A percentile compares a stretch with the other conserved stretches of the same genome.
phyloP scores from a whole-genome alignment of 1,284 basidiomycete species.

The Fistulinella staudtii region DNA sequence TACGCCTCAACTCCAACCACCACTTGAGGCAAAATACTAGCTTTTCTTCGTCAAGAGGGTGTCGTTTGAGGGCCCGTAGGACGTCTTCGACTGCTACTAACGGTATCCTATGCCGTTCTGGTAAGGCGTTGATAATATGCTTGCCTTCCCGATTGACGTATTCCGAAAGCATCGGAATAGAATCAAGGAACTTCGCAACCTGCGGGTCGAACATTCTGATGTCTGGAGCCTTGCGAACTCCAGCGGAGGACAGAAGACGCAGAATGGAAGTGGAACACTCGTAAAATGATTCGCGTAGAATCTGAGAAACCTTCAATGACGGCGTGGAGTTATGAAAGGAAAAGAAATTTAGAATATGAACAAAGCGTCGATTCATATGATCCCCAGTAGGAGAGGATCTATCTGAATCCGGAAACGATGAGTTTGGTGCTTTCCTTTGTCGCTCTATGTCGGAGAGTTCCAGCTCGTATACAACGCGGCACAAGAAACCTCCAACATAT shows the following conservation, averaged over 20 bases:
- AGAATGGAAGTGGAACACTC: constrained; percentile 50
- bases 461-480: constrained; percentile 81
- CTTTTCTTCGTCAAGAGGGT: constrained; percentile 70
- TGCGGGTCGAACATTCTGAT: constrained; percentile 76
- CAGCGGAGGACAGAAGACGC: constrained; percentile 75
- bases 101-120: constrained; percentile 61
- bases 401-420: constrained; percentile 37
- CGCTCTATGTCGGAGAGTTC: constrained; percentile 65
- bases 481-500: constrained; percentile 76
- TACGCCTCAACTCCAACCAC: constrained; percentile 59
- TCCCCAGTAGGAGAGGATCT: constrained; percentile 35
- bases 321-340: constrained; percentile 83
- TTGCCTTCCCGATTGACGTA: constrained; percentile 56
- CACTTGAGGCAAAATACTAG: constrained; percentile 80
- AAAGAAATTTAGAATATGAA: constrained; percentile 87
- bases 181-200: constrained; percentile 73
- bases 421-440: too few species aligned
- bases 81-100: constrained; percentile 81
- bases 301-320: constrained; percentile 66
- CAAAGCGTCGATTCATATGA: constrained; percentile 52
- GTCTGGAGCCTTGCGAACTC: constrained; percentile 63
- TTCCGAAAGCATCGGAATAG: constrained; percentile 73
- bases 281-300: constrained; percentile 80
- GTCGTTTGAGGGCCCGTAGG: constrained; percentile 64
- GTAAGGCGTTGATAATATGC: constrained; percentile 60